Evolutionary conservation across 345 rosid genomes (phyloP), one percentile per base, ranked within the genome.

Genomic region (Hirschfeldia incana): DNA sequence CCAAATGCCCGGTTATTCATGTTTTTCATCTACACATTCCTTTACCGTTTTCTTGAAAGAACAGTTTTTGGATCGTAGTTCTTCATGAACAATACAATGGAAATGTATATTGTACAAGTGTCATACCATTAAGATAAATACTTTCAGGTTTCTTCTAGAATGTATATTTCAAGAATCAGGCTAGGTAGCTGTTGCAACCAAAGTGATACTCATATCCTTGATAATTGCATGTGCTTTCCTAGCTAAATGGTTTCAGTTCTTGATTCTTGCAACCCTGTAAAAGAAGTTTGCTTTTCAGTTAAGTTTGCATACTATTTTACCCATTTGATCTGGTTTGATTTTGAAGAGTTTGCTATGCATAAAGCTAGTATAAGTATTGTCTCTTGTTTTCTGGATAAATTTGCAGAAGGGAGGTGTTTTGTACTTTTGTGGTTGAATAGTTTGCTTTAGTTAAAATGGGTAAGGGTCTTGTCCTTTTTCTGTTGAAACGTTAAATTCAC

Each of bases 1-100:
- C 92, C 88, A 87, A 88, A 86, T 88, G 88, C 90, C 91, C 76
- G n/a, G 37, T 70, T 60, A 12, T 26, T 26, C 10, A 13, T 42
- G 26, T 15, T 6, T 15, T 16, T 53, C 27, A 53, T 7, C 53
- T 46, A 46, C 3, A 13, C 53, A 12, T 46, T 46, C 6, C 53
- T 4, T 46, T 4, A 15, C 53, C 15, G 15, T 46, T 46, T 12
- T 13, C 53, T 46, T 46, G 53, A 12, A 46, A 46, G 53, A 46
- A 46, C 53, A 12, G 53, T 46, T 12, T 1, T 46, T 12, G 53
- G 53, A 46, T 12, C 16, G 53, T 12, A 4, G 15, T 46, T 46
- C 53, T 46, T 46, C 53, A 46, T 12, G 53, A 46, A 46, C 53
- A 46, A 46, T 12, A 46, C 53, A 46, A 46, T 46, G 53, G 53